These are phyloP conservation scores for Venturia nashicola DNA, from an alignment of 2,329 filamentous ascomycete genomes.

Conservation along the genomic window DNA sequence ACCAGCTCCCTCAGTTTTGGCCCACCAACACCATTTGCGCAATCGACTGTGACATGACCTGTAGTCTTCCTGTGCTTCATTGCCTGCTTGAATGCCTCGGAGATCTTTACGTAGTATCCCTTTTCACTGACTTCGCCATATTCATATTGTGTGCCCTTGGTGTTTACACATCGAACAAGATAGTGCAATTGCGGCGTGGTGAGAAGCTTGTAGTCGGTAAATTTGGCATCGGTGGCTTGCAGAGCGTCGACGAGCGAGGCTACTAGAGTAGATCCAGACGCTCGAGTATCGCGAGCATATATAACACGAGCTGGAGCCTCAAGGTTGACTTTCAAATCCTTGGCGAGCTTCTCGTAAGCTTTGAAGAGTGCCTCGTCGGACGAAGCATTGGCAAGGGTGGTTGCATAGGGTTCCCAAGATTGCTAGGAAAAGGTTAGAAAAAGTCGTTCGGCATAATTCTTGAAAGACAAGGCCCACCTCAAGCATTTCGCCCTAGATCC, in stretches of 20 bases:
- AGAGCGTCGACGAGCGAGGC: constrained; percentile 68
- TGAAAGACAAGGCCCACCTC: constrained; percentile 45
- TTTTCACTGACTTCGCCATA: constrained; percentile 83
- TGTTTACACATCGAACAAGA: constrained; percentile 88
- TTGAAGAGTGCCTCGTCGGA: constrained; percentile 63
- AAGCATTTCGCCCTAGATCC: constrained; percentile 71
- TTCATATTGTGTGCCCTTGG: constrained; percentile 69
- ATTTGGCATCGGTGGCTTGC: constrained; percentile 60
- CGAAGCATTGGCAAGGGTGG: constrained; percentile 73
- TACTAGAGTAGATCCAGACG: constrained; percentile 77
- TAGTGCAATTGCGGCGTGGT: constrained; percentile 99
- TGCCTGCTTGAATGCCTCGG: constrained; percentile 70
- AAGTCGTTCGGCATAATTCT: constrained; percentile 10
- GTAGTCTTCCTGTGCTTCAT: constrained; percentile 63
- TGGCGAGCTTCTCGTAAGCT: constrained; percentile 63
- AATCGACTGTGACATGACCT: constrained; percentile 75
- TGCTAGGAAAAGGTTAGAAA: constrained; percentile 27
- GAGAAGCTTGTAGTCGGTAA: constrained; percentile 76
- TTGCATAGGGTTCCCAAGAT: constrained; percentile 86
- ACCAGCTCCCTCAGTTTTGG: constrained; percentile 80
- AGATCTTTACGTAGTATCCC: constrained; percentile 91
- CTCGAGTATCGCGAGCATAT: constrained; percentile 84
- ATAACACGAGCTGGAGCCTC: constrained; percentile 64
- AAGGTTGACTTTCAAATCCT: constrained; percentile 64
- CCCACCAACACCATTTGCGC: constrained; percentile 91